A percentile compares a stretch with the other conserved stretches of the same genome.
Conservation (phyloP, 441 rosid genomes). For the Rhodomyrtus psidioides region DNA sequence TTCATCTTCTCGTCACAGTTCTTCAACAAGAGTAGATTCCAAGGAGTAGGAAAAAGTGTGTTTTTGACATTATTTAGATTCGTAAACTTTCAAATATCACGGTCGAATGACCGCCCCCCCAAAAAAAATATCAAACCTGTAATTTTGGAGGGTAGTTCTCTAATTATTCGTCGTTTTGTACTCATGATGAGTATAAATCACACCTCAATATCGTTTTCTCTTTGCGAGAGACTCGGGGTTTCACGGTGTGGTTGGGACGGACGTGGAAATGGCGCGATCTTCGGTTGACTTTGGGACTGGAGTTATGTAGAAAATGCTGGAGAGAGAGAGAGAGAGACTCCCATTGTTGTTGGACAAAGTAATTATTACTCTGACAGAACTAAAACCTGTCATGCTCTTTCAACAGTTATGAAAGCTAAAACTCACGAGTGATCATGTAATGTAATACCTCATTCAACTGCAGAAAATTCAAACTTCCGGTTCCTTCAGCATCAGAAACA, state of each 20-base stretch:
- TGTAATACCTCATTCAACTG: background rate
- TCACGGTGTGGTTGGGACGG: background rate
- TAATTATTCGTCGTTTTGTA: background rate
- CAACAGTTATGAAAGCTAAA: too few relatives aligned
- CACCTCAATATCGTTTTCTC: background rate
- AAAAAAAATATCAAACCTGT: background rate
- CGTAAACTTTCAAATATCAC: background rate
- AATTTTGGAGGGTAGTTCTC: background rate
- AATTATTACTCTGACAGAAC: background rate
- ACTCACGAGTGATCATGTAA: background rate
- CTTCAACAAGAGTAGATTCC: background rate
- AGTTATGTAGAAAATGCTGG: constrained; percentile 17
- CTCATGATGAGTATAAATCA: background rate
- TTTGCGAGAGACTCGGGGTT: background rate
- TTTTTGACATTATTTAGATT: background rate
- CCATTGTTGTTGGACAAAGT: background rate
- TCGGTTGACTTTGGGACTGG: background rate
- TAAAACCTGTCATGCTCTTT: background rate
- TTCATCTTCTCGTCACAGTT: background rate
- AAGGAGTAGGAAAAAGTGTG: background rate
- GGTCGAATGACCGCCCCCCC: background rate
- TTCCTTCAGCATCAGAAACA: background rate
- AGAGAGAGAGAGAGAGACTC: background rate
- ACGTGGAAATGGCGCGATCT: background rate
- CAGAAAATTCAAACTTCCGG: background rate